Conservation (phyloP, 2,329 filamentous ascomycete genomes). For the Triangularia setosa region DNA sequence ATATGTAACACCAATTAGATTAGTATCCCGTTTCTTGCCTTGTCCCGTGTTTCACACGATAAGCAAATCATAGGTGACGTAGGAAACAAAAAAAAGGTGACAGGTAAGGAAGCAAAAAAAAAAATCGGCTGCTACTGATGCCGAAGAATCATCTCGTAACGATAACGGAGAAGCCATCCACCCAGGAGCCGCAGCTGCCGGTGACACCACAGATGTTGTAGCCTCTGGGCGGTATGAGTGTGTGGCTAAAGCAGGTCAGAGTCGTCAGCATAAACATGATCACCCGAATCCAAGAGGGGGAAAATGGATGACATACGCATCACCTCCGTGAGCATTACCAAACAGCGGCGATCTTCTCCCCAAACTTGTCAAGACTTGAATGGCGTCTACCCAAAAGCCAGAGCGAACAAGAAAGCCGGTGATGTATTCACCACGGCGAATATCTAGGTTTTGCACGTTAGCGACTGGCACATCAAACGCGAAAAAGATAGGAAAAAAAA, state of each 20-base stretch:
- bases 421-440: constrained; percentile 78
- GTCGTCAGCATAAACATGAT: neutral
- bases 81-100: neutral
- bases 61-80: neutral
- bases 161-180: constrained; percentile 82
- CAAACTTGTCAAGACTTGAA: constrained; percentile 84
- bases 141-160: constrained; percentile 38
- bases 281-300: neutral
- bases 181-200: constrained; percentile 74
- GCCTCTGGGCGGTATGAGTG: constrained; percentile 81
- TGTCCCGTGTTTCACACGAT: neutral
- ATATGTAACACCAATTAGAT: neutral
- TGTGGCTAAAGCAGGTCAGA: constrained; percentile 57
- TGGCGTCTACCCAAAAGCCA: constrained; percentile 78
- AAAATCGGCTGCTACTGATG: neutral
- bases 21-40: neutral
- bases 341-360: constrained; percentile 83
- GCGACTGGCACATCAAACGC: neutral
- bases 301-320: constrained; percentile 60
- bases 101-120: neutral
- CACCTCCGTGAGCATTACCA: constrained; percentile 76
- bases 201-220: constrained; percentile 86
- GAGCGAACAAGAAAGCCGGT: constrained; percentile 81
- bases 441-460: constrained; percentile 52
- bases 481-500: neutral